These are phyloP conservation scores for Arthrobotrys iridis DNA, from an alignment of 2,329 filamentous ascomycete genomes.

Conservation along the genomic window DNA sequence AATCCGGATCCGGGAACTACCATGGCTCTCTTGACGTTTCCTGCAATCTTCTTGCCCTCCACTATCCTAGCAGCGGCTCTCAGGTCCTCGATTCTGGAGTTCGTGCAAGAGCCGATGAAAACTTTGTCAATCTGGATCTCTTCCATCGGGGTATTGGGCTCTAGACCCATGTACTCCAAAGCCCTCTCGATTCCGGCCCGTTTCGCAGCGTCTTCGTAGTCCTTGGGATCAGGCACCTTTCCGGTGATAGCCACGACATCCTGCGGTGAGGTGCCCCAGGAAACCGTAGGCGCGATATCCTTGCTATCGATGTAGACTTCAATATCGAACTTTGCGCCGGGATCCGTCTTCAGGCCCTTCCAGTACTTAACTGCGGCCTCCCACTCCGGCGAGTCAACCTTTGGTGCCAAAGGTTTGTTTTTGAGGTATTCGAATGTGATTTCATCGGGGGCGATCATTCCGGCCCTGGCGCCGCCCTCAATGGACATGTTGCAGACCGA, in stretches of 20 bases:
- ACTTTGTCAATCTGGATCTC: constrained; percentile 95
- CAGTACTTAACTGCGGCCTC: constrained; percentile 88
- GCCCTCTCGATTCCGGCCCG: constrained; percentile 81
- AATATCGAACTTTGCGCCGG: constrained; percentile 87
- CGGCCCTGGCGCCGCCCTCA: constrained; percentile 91
- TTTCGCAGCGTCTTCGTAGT: constrained; percentile 81
- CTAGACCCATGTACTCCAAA: constrained; percentile 96
- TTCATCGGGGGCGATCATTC: constrained; percentile 96
- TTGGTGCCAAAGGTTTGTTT: constrained; percentile 86
- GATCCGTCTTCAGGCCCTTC: constrained; percentile 83
- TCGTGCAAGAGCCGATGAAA: constrained; percentile 98
- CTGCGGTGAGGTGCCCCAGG: constrained; percentile 97
- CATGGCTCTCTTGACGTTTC: constrained; percentile 93
- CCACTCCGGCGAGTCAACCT: constrained; percentile 86
- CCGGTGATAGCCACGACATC: constrained; percentile 95
- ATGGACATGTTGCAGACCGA: constrained; percentile 99
- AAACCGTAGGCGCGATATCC: constrained; percentile 91
- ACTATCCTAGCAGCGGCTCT: constrained; percentile 86
- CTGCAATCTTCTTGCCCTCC: constrained; percentile 83
- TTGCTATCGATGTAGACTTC: constrained; percentile 90
- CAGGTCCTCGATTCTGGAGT: constrained; percentile 94
- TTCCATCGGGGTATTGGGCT: constrained; percentile 85
- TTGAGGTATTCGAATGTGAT: constrained; percentile 95
- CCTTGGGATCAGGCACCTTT: constrained; percentile 87
- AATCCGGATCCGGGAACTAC: constrained; percentile 95